These are phyloP conservation scores for Penicillium crustosum DNA, from an alignment of 2,329 filamentous ascomycete species.

Conservation along the genomic window DNA sequence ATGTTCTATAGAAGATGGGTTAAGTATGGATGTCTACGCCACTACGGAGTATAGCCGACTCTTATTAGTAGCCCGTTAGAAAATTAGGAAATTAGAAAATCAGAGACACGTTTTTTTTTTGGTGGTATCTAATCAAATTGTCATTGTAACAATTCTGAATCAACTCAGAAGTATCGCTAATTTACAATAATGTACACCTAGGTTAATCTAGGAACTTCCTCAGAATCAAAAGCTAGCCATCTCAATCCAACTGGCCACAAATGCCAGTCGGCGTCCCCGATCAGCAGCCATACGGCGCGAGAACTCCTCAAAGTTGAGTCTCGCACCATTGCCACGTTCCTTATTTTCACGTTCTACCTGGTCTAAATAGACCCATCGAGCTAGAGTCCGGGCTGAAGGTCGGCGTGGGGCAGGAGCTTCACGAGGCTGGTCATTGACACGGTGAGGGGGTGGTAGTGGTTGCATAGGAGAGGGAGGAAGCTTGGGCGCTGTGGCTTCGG, in stretches of 20 bases:
- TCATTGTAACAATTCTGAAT: background rate
- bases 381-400: constrained; percentile 42
- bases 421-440: constrained; percentile 12
- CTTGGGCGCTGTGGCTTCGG: constrained; percentile 37
- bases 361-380: constrained; percentile 55
- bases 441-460: constrained; percentile 29
- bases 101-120: background rate
- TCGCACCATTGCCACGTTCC: constrained; percentile 69
- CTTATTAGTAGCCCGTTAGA: background rate
- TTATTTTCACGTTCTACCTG: constrained; percentile 67
- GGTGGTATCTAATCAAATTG: background rate
- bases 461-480: constrained; percentile 37
- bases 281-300: constrained; percentile 69
- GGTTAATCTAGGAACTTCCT: background rate
- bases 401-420: constrained; percentile 20
- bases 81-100: background rate
- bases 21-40: background rate
- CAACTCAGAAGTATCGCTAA: constrained; percentile 1
- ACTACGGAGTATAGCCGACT: background rate
- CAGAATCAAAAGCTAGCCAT: constrained; percentile 62
- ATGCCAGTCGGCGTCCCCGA: constrained; percentile 68
- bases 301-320: constrained; percentile 77
- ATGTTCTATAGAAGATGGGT: background rate
- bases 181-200: constrained; percentile 7
- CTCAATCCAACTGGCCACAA: constrained; percentile 89